phyloP scores from a whole-genome alignment of 495 filamentous ascomycete genomes.

The Peziza echinospora region DNA sequence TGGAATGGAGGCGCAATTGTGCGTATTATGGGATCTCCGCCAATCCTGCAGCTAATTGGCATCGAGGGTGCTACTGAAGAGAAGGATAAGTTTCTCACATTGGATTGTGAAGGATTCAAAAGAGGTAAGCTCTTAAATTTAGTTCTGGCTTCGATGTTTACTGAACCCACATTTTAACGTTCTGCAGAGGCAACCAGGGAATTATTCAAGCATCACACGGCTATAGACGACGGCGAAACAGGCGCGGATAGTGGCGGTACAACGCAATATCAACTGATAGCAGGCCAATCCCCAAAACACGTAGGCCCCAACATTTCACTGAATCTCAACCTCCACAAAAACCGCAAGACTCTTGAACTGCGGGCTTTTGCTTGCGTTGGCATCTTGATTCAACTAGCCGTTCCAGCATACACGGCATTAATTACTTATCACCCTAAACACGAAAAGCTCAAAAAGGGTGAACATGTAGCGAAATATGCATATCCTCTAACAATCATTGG shows the following conservation, averaged over 20 bases:
- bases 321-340: neutral
- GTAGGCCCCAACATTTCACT: neutral
- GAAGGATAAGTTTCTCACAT: neutral
- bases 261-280: too few species aligned
- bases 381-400: conserved; percentile 6
- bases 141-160: too few species aligned
- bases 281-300: too few species aligned
- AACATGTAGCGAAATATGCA: neutral
- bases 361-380: conserved; percentile 2
- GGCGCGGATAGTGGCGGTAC: too few species aligned
- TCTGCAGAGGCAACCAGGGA: too few species aligned
- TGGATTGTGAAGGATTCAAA: too few species aligned
- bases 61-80: neutral
- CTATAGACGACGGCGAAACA: too few species aligned
- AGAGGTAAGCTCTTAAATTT: too few species aligned
- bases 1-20: conserved; percentile 15
- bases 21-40: conserved; percentile 4
- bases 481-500: conserved; percentile 3
- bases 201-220: too few species aligned
- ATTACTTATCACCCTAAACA: neutral
- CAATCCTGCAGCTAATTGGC: neutral
- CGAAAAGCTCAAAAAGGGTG: neutral
- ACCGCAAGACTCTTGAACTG: neutral
- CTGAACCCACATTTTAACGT: too few species aligned
- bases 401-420: conserved; percentile 4